phyloP scores from a whole-genome alignment of 169 alveolate species.

The Toxoplasma gondii region DNA sequence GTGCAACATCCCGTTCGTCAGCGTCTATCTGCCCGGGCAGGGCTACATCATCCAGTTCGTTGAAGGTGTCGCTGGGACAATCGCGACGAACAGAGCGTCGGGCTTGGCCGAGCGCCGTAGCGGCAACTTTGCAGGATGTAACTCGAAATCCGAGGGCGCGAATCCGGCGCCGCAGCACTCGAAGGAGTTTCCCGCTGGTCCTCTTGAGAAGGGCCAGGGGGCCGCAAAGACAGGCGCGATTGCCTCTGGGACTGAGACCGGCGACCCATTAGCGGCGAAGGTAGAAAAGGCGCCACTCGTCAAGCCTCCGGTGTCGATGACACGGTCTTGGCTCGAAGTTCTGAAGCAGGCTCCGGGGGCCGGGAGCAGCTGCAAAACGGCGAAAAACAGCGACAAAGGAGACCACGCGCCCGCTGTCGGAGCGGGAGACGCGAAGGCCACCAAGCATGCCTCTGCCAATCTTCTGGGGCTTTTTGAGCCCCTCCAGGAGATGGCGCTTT shows the following conservation, averaged over 20 bases:
- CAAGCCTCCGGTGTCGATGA: background rate
- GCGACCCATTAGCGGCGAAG: background rate
- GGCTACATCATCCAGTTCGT: conserved; percentile 55
- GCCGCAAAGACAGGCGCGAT: background rate
- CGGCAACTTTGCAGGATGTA: background rate
- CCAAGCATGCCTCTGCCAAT: background rate
- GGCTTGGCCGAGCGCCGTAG: background rate
- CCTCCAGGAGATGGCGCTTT: background rate
- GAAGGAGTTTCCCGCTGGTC: background rate
- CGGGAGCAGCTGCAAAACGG: background rate
- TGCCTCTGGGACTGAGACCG: background rate
- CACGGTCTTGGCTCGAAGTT: conserved; percentile 3
- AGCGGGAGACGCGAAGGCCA: background rate
- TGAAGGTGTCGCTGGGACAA: background rate
- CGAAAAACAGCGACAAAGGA: too few relatives aligned
- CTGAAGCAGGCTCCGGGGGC: conserved; percentile 12
- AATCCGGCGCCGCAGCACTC: background rate
- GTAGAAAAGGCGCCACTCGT: background rate
- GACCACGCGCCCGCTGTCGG: background rate
- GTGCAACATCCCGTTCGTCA: conserved; percentile 51
- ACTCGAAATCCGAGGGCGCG: background rate
- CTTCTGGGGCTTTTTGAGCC: background rate
- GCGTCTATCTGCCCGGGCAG: conserved; percentile 38
- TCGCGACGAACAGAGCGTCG: background rate
- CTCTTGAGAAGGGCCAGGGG: background rate